Percentiles rank a stretch among this genome's conserved stretches.
These are phyloP conservation scores for Mycosphaerella arachidis DNA, from an alignment of 2,329 filamentous ascomycete species.

Conservation along the genomic window DNA sequence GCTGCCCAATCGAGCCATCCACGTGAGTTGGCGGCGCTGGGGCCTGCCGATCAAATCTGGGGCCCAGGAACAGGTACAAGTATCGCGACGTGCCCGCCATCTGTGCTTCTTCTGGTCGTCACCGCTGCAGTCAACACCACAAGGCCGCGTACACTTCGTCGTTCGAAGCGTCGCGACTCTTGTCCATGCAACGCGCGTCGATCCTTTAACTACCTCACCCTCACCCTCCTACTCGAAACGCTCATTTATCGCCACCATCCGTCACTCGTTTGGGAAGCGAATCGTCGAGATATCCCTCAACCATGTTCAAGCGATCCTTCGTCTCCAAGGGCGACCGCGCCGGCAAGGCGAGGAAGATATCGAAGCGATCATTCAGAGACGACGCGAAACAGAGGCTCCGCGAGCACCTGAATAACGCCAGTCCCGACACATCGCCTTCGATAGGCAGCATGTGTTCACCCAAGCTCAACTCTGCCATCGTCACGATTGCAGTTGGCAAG, in stretches of 20 bases:
- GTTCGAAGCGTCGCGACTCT: constrained; percentile 12
- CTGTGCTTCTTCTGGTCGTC: constrained; percentile 20
- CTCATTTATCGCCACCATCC: constrained; percentile 47
- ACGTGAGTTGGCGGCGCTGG: constrained; percentile 1
- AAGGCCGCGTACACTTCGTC: constrained; percentile 22
- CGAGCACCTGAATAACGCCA: constrained; percentile 66
- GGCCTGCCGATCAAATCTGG: not conserved
- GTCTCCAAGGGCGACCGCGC: constrained; percentile 75
- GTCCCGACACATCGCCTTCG: constrained; percentile 37
- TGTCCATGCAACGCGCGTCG: constrained; percentile 48
- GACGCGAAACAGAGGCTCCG: constrained; percentile 81
- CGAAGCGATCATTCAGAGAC: constrained; percentile 72
- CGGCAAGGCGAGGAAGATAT: constrained; percentile 77
- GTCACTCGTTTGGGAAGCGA: constrained; percentile 42
- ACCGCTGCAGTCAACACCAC: constrained; percentile 32
- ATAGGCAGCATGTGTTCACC: constrained; percentile 38
- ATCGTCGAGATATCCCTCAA: constrained; percentile 29
- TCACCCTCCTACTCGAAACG: constrained; percentile 29
- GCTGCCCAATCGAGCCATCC: not conserved
- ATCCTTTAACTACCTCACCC: constrained; percentile 40
- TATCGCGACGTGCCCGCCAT: not conserved
- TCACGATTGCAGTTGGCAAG: constrained; percentile 77
- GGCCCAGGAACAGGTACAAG: not conserved
- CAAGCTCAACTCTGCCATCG: constrained; percentile 64
- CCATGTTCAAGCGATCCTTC: constrained; percentile 93